Evolutionary conservation across 2,329 filamentous ascomycete genomes (phyloP), one percentile per base, ranked within the genome.

Genomic region (Mollisiaceae sp.): DNA sequence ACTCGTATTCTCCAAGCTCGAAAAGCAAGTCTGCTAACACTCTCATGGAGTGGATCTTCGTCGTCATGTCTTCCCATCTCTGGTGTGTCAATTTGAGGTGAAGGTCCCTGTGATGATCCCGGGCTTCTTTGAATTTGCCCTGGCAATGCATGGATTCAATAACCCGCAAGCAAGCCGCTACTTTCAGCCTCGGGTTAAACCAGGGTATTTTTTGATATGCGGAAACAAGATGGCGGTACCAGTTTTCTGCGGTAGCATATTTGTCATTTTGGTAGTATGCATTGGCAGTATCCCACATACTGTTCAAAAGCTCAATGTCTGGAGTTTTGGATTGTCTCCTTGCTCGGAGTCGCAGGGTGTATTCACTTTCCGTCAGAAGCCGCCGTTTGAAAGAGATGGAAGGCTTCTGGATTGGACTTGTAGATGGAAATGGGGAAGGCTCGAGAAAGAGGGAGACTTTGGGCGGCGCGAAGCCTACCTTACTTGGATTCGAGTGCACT

Each of bases 171-270:
- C 56, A 63, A 20, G 64, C 56, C 9, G 32, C 20, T 1, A 65
- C 8, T 11, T 32, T 65, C 39, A 63, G 14, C 4, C 18, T n/a
- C 15, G 47, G 64, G 18, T 45, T 22, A 24, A 55, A 36, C 15
- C 32, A 54, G 11, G 24, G 56, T n/a, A 50, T 22, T 2, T 38
- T 22, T 41, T 41, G 55, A 36, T 60, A 63, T 27, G 55, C 47
- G 11, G 32, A 60, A 38, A 65, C 60, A 2, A 65, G 45, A 8
- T 56, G 38, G n/a, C 64, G 64, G 41, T 60, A 65, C 64, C 64
- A 65, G n/a, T 8, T 14, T 41, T 63, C 60, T 22, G 60, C 60
- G 36, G 27, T 2, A 0, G 8, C 18, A 15, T 52, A 41, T 41
- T 55, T 8, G 0, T 2, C 4, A 5, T 14, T 6, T 18, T 14